Percentiles rank a stretch among this genome's conserved stretches.
These are phyloP conservation scores for Sarocladium strictum DNA, from an alignment of 2,329 filamentous ascomycete genomes.

Conservation along the genomic window DNA sequence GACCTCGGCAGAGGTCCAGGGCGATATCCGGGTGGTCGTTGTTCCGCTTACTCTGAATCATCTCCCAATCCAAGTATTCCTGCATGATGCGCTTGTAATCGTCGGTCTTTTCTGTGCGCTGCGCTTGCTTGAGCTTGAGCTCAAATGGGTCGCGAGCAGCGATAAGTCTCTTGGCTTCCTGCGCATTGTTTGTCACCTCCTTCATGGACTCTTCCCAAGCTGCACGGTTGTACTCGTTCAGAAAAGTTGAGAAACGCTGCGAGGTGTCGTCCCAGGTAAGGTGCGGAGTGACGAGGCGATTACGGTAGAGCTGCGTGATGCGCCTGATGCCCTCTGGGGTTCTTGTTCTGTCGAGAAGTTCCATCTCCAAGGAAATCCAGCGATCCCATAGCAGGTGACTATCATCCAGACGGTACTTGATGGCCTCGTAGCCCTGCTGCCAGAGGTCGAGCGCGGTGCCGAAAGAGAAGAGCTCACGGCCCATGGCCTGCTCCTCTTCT, in stretches of 20 bases:
- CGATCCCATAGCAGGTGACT: slow-evolving; percentile 76
- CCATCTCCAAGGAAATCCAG: slow-evolving; percentile 66
- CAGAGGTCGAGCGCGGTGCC: slow-evolving; percentile 62
- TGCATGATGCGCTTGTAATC: slow-evolving; percentile 45
- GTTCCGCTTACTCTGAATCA: slow-evolving; percentile 49
- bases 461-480: slow-evolving; percentile 65
- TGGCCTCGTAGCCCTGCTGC: slow-evolving; percentile 64
- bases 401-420: slow-evolving; percentile 68
- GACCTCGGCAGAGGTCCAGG: slow-evolving; percentile 49
- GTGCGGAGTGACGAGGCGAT: slow-evolving; percentile 68
- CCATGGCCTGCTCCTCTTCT: slow-evolving; percentile 63
- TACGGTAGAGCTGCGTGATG: slow-evolving; percentile 63
- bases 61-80: slow-evolving; percentile 84
- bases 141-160: slow-evolving; percentile 61
- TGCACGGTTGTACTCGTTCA: slow-evolving; percentile 64
- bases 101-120: slow-evolving; percentile 48
- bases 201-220: slow-evolving; percentile 72
- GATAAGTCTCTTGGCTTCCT: slow-evolving; percentile 58
- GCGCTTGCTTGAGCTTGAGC: slow-evolving; percentile 55
- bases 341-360: slow-evolving; percentile 53
- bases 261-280: slow-evolving; percentile 69
- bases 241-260: slow-evolving; percentile 67
- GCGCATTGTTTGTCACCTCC: slow-evolving; percentile 56
- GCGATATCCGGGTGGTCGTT: slow-evolving; percentile 37
- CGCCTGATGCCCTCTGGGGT: slow-evolving; percentile 54